Base-by-base conservation (phyloP, 1,284 basidiomycete species). In the Wolfiporia cocos region DNA sequence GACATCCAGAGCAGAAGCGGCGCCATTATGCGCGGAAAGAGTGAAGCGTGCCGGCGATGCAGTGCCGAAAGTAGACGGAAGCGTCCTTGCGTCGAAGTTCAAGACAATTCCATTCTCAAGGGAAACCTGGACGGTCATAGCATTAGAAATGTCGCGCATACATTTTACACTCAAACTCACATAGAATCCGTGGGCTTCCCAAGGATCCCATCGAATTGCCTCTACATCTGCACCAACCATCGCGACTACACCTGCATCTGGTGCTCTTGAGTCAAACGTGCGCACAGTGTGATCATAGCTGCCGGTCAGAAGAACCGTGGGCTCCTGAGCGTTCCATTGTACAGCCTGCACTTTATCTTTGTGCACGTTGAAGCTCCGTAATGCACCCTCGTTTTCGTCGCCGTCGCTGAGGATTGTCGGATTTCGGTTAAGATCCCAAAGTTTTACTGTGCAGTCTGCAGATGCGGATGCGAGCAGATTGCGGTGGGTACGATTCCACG, bases 271-370 rank as follows among this genome's bases (percentile, higher is more conserved):
- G 66, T 99, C 96, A 65, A 96, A 98, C 18, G 92, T 86, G 43
- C 91, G 74, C 21, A 98, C 88, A 0, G 91, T 94, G 37, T 92
- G 79, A 67, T 99, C 96, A 59, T 91, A 98, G 48, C 90, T 88
- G 14, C 94, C 96, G 3, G 90, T 95, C 46, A 99, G 68, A 29
- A 99, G 69, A 28, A 95, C 89, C 10, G 85, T 88, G 21, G 94
- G 89, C 41, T 92, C 86, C 43, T 77, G 75, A 29, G 77, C 74
- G 62, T 96, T 96, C 96, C 96, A 99, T 58, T 95, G 87, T 3
- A 99, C 92, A 3, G 87, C 83, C 66, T 98, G 94, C n/a, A 99
- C 91, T 69, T 97, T 98, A 65, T 97, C 94, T 55, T 81, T 86
- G 66, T 99, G 96, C 26, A 93, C 69, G 32, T 72, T 79, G 64